Evolutionary conservation across 352 stramenopile genomes (phyloP).

Genomic region (Thraustochytrium striatum): DNA sequence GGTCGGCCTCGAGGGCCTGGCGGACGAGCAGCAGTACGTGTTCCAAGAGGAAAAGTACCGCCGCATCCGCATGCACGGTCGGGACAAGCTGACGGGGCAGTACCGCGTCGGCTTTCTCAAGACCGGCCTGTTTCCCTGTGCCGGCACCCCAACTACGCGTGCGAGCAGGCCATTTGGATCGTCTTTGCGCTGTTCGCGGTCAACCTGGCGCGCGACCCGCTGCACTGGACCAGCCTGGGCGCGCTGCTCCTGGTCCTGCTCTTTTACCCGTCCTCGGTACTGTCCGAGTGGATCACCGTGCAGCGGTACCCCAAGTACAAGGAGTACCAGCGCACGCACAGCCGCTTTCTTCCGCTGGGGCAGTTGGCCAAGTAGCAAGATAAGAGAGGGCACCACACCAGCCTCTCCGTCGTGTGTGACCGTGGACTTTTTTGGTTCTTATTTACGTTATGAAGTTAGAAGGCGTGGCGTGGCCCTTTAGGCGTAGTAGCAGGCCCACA

Average conservation of each 20-base stretch:
- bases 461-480: not conserved
- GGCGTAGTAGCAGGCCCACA: conserved; percentile 41
- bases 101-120: conserved; percentile 71
- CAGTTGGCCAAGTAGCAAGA: not conserved
- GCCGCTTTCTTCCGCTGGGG: conserved; percentile 22
- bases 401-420: not conserved
- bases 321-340: conserved; percentile 63
- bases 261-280: conserved; percentile 78
- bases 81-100: conserved; percentile 61
- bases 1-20: conserved; percentile 71
- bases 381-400: not conserved
- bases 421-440: not conserved
- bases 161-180: conserved; percentile 81
- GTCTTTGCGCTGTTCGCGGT: conserved; percentile 81
- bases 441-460: not conserved
- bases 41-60: conserved; percentile 82
- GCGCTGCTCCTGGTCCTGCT: conserved; percentile 73
- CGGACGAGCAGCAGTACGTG: conserved; percentile 83
- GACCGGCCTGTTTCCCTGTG: conserved; percentile 81
- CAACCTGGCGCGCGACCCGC: conserved; percentile 54
- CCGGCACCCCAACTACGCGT: conserved; percentile 87
- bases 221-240: conserved; percentile 72
- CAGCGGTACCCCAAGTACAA: conserved; percentile 81
- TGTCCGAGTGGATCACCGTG: conserved; percentile 80
- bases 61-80: conserved; percentile 57